These are phyloP conservation scores for Leptographium lundbergii DNA, from an alignment of 2,329 filamentous ascomycete genomes.

Conservation along the genomic window DNA sequence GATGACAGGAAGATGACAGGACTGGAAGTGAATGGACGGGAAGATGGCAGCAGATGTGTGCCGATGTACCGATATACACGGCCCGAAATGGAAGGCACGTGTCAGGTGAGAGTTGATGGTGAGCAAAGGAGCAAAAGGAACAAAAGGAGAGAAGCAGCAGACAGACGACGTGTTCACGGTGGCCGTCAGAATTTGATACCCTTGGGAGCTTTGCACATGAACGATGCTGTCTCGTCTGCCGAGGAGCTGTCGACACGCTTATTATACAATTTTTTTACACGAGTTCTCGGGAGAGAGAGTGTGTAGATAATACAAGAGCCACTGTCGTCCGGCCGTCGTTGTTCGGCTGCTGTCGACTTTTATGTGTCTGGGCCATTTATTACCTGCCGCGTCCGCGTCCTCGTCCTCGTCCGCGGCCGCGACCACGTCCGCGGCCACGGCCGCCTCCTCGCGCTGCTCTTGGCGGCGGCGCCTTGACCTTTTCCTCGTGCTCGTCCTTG, in stretches of 20 bases:
- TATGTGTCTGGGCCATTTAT: too few species aligned
- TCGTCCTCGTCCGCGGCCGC: slow-evolving; percentile 7
- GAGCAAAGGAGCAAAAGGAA: background rate
- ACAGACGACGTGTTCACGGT: background rate
- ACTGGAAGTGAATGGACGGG: too few species aligned
- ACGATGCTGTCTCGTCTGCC: too few species aligned
- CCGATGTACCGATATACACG: too few species aligned
- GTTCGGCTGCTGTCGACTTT: too few species aligned
- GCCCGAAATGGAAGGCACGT: too few species aligned
- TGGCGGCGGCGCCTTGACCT: slow-evolving; percentile 4
- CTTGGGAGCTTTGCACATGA: background rate
- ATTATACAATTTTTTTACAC: background rate
- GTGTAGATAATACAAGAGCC: too few species aligned
- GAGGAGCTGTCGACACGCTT: too few species aligned
- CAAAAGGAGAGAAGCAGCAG: background rate
- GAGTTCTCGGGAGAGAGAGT: background rate
- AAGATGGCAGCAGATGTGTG: too few species aligned
- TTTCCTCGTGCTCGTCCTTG: slow-evolving; percentile 2
- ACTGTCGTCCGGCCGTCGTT: too few species aligned
- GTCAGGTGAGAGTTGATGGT: too few species aligned
- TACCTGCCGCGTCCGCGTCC: slow-evolving; percentile 6
- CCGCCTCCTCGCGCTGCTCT: slow-evolving; percentile 4
- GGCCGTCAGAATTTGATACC: background rate
- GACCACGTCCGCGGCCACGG: slow-evolving; percentile 7
- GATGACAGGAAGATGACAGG: background rate